Evolutionary conservation across 2,329 filamentous ascomycete genomes (phyloP).

Genomic region (Pseudocercospora fuligena): DNA sequence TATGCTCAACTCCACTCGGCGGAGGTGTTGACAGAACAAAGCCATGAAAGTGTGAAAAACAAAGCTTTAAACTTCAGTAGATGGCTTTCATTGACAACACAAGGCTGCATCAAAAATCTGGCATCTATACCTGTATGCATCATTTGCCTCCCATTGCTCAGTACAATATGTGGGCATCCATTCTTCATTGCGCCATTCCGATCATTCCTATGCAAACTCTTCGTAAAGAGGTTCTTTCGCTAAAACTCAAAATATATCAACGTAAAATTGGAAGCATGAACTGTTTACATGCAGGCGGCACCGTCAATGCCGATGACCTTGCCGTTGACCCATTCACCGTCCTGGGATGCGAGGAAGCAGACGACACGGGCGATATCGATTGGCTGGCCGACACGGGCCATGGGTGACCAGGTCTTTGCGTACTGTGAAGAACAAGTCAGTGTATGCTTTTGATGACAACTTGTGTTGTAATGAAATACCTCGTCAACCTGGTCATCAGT

Average conservation of each 20-base stretch:
- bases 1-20: too few species aligned
- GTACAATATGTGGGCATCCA: neutral
- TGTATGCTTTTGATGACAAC: neutral
- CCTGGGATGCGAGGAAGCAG: conserved; percentile 62
- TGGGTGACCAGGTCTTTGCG: conserved; percentile 67
- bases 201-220: neutral
- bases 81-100: too few species aligned
- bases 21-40: too few species aligned
- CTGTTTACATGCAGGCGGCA: conserved; percentile 46
- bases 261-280: conserved; percentile 3
- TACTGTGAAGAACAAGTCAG: conserved; percentile 48
- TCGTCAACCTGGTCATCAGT: conserved; percentile 63
- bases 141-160: neutral
- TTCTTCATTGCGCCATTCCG: neutral
- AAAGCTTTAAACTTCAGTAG: neutral
- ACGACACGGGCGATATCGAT: conserved; percentile 71
- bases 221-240: neutral
- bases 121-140: neutral
- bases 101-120: neutral
- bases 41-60: too few species aligned
- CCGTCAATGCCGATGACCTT: conserved; percentile 58
- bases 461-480: conserved; percentile 31
- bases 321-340: conserved; percentile 62
- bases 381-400: conserved; percentile 68
- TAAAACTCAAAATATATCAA: neutral